Conservation (phyloP, 164 flowering plant genomes). For the Houttuynia cordata region DNA sequence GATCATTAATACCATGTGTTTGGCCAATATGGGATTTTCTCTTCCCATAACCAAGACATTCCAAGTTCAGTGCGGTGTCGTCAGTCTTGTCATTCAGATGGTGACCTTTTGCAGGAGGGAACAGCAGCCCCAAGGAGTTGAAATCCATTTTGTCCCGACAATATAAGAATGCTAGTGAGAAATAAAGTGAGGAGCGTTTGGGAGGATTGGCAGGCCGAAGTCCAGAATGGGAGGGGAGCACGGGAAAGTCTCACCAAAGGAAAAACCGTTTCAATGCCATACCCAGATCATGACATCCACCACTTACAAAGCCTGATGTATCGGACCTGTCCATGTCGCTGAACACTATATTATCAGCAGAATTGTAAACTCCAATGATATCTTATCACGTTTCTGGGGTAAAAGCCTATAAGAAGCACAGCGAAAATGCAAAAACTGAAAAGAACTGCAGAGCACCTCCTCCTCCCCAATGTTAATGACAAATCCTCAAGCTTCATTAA, state of each 20-base stretch:
- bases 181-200: background rate
- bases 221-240: background rate
- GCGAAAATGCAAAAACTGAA: slow-evolving; percentile 14
- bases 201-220: background rate
- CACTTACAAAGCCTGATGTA: slow-evolving; percentile 63
- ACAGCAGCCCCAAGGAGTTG: slow-evolving; percentile 16
- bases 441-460: slow-evolving; percentile 19
- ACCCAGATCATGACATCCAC: slow-evolving; percentile 29
- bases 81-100: slow-evolving; percentile 20
- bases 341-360: slow-evolving; percentile 4
- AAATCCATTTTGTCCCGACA: slow-evolving; percentile 33
- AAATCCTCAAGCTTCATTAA: slow-evolving; percentile 37
- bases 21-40: slow-evolving; percentile 17
- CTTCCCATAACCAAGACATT: slow-evolving; percentile 37
- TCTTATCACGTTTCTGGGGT: slow-evolving; percentile 57
- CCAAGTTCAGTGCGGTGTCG: slow-evolving; percentile 53
- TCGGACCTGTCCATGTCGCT: slow-evolving; percentile 21
- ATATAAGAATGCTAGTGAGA: background rate
- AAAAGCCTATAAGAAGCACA: slow-evolving; percentile 38
- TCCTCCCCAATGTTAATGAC: slow-evolving; percentile 18
- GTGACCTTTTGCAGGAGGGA: slow-evolving; percentile 19
- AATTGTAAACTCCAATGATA: slow-evolving; percentile 14
- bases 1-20: slow-evolving; percentile 9
- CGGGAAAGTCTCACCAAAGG: background rate
- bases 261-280: slow-evolving; percentile 4